These are phyloP conservation scores for Fistulinella prunicolor DNA, from an alignment of 768 basidiomycete genomes.

Conservation along the genomic window DNA sequence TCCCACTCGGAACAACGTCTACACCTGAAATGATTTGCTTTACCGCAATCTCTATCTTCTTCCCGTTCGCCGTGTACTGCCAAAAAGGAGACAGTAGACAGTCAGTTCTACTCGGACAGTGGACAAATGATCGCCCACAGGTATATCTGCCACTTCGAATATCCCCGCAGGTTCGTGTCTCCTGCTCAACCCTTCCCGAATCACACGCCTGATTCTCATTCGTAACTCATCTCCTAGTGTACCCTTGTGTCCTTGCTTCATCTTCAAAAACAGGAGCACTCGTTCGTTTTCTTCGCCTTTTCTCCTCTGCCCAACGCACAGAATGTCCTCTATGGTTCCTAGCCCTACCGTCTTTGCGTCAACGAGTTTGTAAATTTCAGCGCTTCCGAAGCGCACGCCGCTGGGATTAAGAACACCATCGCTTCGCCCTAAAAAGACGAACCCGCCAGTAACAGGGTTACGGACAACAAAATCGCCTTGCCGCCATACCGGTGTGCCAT, in stretches of 20 bases:
- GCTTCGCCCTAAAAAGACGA: slow-evolving; percentile 63
- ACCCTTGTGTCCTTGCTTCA: slow-evolving; percentile 46
- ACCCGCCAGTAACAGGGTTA: slow-evolving; percentile 59
- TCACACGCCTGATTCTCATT: slow-evolving; percentile 52
- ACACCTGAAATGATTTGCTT: slow-evolving; percentile 73
- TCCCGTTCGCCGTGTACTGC: slow-evolving; percentile 74
- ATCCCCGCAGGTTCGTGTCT: slow-evolving; percentile 74
- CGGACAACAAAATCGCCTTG: slow-evolving; percentile 68
- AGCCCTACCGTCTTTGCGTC: slow-evolving; percentile 42
- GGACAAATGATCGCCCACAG: slow-evolving; percentile 50
- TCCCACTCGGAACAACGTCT: slow-evolving; percentile 64
- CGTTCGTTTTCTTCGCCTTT: slow-evolving; percentile 65
- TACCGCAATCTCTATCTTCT: slow-evolving; percentile 78
- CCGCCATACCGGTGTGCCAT: slow-evolving; percentile 52
- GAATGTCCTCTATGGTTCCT: slow-evolving; percentile 55
- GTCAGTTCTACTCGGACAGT: neutral
- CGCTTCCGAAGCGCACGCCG: slow-evolving; percentile 79
- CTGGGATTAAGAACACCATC: slow-evolving; percentile 77
- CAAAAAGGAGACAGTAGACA: neutral
- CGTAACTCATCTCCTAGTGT: slow-evolving; percentile 58
- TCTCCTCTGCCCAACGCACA: slow-evolving; percentile 72
- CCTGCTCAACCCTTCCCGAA: slow-evolving; percentile 58
- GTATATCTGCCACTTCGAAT: slow-evolving; percentile 63
- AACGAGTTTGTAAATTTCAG: slow-evolving; percentile 75
- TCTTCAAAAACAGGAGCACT: slow-evolving; percentile 73